Base-by-base conservation (phyloP, 371 early-diverging fungal genomes). In the Mortierella sp. region DNA sequence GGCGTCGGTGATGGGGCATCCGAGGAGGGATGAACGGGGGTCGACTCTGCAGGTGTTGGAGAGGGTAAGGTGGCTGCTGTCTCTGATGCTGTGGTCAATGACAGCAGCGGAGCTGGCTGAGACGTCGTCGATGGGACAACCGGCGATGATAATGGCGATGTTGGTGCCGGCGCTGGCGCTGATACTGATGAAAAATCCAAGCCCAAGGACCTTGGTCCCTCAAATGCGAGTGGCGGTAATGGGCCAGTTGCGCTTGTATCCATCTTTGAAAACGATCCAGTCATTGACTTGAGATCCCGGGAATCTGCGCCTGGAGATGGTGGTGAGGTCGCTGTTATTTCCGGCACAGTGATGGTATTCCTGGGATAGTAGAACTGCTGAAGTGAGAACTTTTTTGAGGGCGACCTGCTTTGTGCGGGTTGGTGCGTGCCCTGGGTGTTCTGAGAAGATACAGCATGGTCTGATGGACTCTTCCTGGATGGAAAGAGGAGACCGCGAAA, bases 191-290 rank as follows among this genome's bases (percentile, higher is more conserved):
- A 37, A 16, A 53, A 58, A n/a, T 54, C 62, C 46, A 55, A 37
- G 5, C 67, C 73, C 2, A 72, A n/a, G 2, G 67, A 25, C 37
- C 73, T 57, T n/a, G 73, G 73, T 13, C 73, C 67, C 44, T 62
- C 73, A 58, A 72, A 72, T 6, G 67, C 24, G 1, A 56, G 58
- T 0, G 73, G 67, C 6, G 63, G 29, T 24, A 59, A 31, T 9
- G 67, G 63, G n/a, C 67, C 63, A 7, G 54, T 39, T 14, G 57
- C 24, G 39, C 40, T 50, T 0, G 51, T 49, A 19, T 57, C 59
- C 13, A 72, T 66, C 51, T 47, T 66, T 7, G 73, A 72, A 25
- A 72, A 72, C 17, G 73, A 62, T 2, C 54, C 46, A 13, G 53
- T 21, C 1, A 24, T 50, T 9, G 70, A 29, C 12, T 41, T 54